These are phyloP conservation scores for Nicotiana noctiflora DNA, from an alignment of 257 asterid species.

Conservation along the genomic window DNA sequence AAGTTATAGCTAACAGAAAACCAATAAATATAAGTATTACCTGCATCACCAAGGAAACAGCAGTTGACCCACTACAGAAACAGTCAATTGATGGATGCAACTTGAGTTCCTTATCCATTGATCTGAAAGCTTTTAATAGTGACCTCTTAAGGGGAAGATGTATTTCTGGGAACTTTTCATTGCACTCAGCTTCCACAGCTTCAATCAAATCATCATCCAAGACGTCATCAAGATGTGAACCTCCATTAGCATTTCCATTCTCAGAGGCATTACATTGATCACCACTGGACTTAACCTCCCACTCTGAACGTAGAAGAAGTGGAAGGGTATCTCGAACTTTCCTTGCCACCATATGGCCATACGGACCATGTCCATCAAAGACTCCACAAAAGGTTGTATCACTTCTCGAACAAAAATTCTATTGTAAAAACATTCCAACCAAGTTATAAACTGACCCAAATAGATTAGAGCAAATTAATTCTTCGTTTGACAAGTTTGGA, in stretches of 20 bases:
- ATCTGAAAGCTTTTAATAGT: constrained; percentile 65
- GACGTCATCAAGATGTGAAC: constrained; percentile 56
- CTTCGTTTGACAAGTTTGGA: constrained; percentile 21
- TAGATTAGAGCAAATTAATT: constrained; percentile 23
- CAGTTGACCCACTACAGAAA: constrained; percentile 90
- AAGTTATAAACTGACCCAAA: constrained; percentile 64
- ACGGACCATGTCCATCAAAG: constrained; percentile 96
- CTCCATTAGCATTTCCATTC: constrained; percentile 39
- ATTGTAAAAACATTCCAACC: constrained; percentile 51
- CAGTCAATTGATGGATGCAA: constrained; percentile 79
- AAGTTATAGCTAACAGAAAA: background rate
- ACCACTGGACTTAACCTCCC: constrained; percentile 43
- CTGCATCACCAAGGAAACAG: constrained; percentile 74
- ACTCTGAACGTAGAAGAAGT: constrained; percentile 49
- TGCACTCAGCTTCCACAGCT: constrained; percentile 52
- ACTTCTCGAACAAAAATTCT: constrained; percentile 65
- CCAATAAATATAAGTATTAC: constrained; percentile 21
- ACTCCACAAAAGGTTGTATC: constrained; percentile 76
- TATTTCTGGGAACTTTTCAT: constrained; percentile 65
- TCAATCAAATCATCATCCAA: constrained; percentile 73
- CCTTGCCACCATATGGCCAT: constrained; percentile 94
- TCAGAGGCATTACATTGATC: constrained; percentile 29
- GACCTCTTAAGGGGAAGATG: constrained; percentile 71
- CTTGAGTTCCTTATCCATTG: constrained; percentile 92
- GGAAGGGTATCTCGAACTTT: constrained; percentile 89